These are phyloP conservation scores for Arabidopsis lyrata DNA, from an alignment of 441 rosid species.

Conservation along the genomic window DNA sequence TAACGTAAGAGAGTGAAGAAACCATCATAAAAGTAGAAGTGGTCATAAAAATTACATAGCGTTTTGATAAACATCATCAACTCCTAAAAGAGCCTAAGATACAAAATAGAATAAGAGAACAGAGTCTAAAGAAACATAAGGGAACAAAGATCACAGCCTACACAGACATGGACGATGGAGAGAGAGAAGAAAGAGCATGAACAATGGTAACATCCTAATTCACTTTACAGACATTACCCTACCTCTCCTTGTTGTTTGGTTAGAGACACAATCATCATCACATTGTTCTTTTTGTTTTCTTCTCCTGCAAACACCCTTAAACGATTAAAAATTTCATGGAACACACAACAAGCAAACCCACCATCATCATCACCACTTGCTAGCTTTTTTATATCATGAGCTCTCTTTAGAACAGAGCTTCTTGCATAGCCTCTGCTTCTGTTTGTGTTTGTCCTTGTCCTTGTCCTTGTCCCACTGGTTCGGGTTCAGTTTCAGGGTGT, in stretches of 20 bases:
- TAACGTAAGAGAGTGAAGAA: constrained; percentile 9
- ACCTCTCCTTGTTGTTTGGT: too few species aligned
- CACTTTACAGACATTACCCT: too few species aligned
- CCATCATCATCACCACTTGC: too few species aligned
- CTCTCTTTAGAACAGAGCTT: constrained; percentile 28
- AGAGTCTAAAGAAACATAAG: constrained; percentile 29
- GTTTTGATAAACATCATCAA: constrained; percentile 23
- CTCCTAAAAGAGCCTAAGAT: constrained; percentile 22
- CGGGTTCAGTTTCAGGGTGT: constrained; percentile 1
- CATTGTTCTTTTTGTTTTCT: too few species aligned
- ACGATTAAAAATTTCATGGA: too few species aligned
- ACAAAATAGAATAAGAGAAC: constrained; percentile 15
- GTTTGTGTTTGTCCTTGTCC: constrained; percentile 21
- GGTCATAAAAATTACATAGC: constrained; percentile 20
- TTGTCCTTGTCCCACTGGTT: constrained; percentile 15
- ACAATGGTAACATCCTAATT: constrained; percentile 46
- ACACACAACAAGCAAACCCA: too few species aligned
- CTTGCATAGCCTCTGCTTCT: constrained; percentile 49
- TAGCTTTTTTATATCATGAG: too few species aligned
- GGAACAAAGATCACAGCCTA: constrained; percentile 32
- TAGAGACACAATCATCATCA: too few species aligned
- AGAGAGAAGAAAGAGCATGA: not conserved
- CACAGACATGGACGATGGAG: constrained; percentile 27
- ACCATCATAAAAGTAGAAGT: constrained; percentile 10
- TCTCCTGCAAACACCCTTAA: too few species aligned